Percentiles rank a stretch among this genome's conserved stretches.
Evolutionary conservation across 2,329 filamentous ascomycete species (phyloP).

Genomic region (Botrytis fabae): DNA sequence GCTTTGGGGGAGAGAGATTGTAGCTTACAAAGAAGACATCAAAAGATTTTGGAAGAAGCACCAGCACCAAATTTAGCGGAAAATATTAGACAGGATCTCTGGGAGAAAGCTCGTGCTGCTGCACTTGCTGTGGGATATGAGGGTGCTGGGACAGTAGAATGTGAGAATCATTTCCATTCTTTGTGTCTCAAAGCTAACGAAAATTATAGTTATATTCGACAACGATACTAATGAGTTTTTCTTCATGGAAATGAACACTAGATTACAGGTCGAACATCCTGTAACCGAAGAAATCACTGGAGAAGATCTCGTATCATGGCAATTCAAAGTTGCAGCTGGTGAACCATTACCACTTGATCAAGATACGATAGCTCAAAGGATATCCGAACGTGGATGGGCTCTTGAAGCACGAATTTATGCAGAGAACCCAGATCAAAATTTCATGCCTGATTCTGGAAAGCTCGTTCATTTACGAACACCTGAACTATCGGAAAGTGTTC

Average conservation of each 20-base stretch:
- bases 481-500: constrained; percentile 65
- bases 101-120: constrained; percentile 64
- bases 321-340: constrained; percentile 80
- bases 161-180: constrained; percentile 47
- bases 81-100: constrained; percentile 59
- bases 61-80: constrained; percentile 70
- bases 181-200: neutral
- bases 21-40: constrained; percentile 81
- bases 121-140: constrained; percentile 79
- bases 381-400: constrained; percentile 75
- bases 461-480: constrained; percentile 82
- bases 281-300: constrained; percentile 82
- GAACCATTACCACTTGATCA: constrained; percentile 66
- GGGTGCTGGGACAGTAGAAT: constrained; percentile 89
- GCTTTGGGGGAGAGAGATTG: constrained; percentile 88
- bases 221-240: constrained; percentile 79
- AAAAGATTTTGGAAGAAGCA: constrained; percentile 89
- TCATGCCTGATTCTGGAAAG: constrained; percentile 89
- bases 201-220: constrained; percentile 73
- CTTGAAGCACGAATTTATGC: constrained; percentile 97
- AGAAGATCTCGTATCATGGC: constrained; percentile 87
- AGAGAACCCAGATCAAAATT: constrained; percentile 87
- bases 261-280: constrained; percentile 94
- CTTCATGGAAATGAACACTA: constrained; percentile 82
- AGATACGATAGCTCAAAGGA: constrained; percentile 65